Conservation (phyloP, 208 protist species). For the Perkinsela sp. region DNA sequence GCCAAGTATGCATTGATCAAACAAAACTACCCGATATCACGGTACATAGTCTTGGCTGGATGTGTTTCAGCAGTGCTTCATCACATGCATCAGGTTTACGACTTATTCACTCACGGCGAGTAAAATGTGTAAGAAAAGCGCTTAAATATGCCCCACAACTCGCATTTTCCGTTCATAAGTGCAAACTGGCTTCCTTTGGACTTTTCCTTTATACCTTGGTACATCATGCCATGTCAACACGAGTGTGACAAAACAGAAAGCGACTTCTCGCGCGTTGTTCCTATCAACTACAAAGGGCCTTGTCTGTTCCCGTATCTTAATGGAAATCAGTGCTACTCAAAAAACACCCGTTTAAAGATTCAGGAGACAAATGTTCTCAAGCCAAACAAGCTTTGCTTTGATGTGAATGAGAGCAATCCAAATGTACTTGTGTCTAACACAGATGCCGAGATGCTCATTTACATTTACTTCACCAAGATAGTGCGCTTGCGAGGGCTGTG, state of each 20-base stretch:
- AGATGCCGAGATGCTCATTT: neutral
- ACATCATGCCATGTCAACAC: slow-evolving; percentile 1
- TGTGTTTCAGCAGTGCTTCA: too few relatives aligned
- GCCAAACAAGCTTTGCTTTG: neutral
- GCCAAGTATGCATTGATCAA: too few relatives aligned
- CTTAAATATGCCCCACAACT: too few relatives aligned
- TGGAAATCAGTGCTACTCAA: neutral
- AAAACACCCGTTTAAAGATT: neutral
- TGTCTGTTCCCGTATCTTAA: neutral
- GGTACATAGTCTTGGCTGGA: too few relatives aligned
- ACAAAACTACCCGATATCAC: too few relatives aligned
- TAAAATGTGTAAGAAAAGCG: too few relatives aligned
- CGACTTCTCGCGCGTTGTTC: neutral
- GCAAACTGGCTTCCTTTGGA: too few relatives aligned
- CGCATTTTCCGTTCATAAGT: too few relatives aligned
- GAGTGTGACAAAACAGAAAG: neutral
- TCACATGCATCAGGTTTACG: too few relatives aligned
- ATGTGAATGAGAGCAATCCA: neutral
- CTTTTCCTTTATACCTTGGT: too few relatives aligned
- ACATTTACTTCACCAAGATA: neutral
- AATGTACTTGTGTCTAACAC: neutral
- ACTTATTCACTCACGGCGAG: too few relatives aligned
- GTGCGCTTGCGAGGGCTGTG: neutral
- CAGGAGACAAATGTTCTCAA: neutral
- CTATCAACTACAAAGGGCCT: neutral